These are phyloP conservation scores for Phytophthora hybrid DNA, from an alignment of 352 stramenopile species.

Conservation along the genomic window DNA sequence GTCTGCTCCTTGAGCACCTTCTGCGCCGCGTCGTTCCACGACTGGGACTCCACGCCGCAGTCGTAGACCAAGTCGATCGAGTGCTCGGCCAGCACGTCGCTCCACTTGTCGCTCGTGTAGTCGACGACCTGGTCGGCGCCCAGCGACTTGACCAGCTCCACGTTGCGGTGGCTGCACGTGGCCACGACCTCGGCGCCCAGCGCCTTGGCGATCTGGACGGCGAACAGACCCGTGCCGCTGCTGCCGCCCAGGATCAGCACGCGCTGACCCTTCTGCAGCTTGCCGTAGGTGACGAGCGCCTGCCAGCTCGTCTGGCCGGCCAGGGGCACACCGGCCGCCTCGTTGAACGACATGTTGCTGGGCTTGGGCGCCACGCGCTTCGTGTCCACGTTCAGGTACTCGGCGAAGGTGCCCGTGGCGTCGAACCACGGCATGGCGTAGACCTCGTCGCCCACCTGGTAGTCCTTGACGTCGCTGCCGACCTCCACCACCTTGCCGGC, in stretches of 20 bases:
- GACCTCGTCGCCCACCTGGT: constrained; percentile 43
- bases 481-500: constrained; percentile 42
- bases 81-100: too few species aligned
- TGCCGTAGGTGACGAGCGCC: too few species aligned
- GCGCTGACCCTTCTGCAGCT: constrained; percentile 33
- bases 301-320: too few species aligned
- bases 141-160: constrained; percentile 48
- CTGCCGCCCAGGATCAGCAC: constrained; percentile 63
- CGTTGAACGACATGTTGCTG: too few species aligned
- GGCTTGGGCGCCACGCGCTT: too few species aligned
- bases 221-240: constrained; percentile 65
- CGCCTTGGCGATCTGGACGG: constrained; percentile 66
- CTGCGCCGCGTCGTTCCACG: too few species aligned
- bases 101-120: background rate
- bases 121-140: constrained; percentile 64
- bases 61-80: too few species aligned
- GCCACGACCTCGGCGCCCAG: constrained; percentile 38
- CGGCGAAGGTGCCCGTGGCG: constrained; percentile 32
- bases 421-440: constrained; percentile 32
- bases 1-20: too few species aligned
- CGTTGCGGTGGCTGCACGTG: constrained; percentile 54
- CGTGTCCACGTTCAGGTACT: constrained; percentile 37
- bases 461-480: constrained; percentile 36
- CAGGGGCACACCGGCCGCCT: too few species aligned
- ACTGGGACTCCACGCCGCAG: too few species aligned